These are phyloP conservation scores for Xylaria venustula DNA, from an alignment of 495 filamentous ascomycete genomes.

Conservation along the genomic window DNA sequence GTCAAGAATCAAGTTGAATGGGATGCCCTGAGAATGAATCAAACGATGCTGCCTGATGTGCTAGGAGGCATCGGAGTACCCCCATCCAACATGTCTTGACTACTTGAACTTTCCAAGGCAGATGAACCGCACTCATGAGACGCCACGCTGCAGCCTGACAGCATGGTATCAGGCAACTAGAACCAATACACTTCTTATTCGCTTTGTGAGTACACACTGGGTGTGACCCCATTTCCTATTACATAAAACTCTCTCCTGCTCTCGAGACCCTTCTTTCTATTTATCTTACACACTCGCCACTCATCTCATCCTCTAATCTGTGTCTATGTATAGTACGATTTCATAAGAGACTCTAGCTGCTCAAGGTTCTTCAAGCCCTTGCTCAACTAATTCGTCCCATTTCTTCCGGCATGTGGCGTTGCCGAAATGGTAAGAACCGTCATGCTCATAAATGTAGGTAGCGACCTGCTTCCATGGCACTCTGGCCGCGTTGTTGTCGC, in stretches of 20 bases:
- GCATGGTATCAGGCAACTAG: too few species aligned
- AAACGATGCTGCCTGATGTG: constrained; percentile 50
- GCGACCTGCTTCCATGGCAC: constrained; percentile 83
- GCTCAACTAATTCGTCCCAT: constrained; percentile 55
- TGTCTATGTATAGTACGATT: neutral
- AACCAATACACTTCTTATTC: constrained; percentile 1
- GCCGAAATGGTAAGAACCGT: constrained; percentile 82
- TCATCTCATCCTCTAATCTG: neutral
- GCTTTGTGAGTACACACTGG: constrained; percentile 28
- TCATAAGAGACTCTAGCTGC: neutral
- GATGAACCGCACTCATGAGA: too few species aligned
- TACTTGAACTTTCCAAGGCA: too few species aligned
- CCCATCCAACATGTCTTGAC: neutral
- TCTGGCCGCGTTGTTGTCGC: constrained; percentile 38
- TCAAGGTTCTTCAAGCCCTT: constrained; percentile 15
- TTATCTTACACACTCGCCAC: constrained; percentile 11
- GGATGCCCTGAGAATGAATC: constrained; percentile 56
- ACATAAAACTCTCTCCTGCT: neutral
- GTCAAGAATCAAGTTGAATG: constrained; percentile 74
- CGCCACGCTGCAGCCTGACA: too few species aligned
- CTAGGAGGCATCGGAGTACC: constrained; percentile 63
- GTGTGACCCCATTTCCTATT: neutral
- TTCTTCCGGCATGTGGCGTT: constrained; percentile 87
- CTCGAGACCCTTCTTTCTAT: neutral
- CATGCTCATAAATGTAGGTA: constrained; percentile 65